Evolutionary conservation across 495 filamentous ascomycete genomes (phyloP), one percentile per base, ranked within the genome.

Genomic region (Tuber microsphaerosporum): DNA sequence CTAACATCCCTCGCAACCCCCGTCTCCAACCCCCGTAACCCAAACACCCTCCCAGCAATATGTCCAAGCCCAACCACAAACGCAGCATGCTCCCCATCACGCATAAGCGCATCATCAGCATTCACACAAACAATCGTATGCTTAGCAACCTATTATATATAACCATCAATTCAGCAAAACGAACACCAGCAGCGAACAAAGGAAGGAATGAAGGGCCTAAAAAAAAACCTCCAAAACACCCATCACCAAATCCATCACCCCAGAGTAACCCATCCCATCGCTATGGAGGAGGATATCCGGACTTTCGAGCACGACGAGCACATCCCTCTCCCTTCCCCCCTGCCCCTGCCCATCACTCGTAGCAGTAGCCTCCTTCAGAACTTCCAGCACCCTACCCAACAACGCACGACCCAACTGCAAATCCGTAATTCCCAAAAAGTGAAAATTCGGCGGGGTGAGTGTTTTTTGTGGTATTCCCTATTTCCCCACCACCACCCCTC

Each of bases 1-100:
- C 92, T 97, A 39, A 97, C 92, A 86, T 98, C 94, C 83, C 87
- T 91, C 72, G 94, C 95, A 22, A 89, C 87, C 1, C 94, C 94
- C 0, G 93, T 97, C 80, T 94, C 92, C 75, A 98, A 84, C 76
- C 88, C 86, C 69, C 93, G 87, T 42, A 94, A 84, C 76, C 92
- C 89, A 82, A 94, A 86, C 1, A 92, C 85, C 74, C 87, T 86
- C 14, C 86, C 81, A 16, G 95, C 93, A 80, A 89, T 86, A 84
- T 97, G 93, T n/a, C 91, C 92, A 80, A 92, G 77, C 4, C 87
- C 87, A 74, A 92, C 83, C 61, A 90, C 85, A 71, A 97, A 89
- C 44, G 89, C 87, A 14, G 92, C 87, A 83, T 94, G 91, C 71
- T 90, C 87, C 51, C 86, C 86, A 68, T 83, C 78, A 79, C 85